Evolutionary conservation across 345 rosid genomes (phyloP).

Genomic region (Xanthoceras sorbifolium): DNA sequence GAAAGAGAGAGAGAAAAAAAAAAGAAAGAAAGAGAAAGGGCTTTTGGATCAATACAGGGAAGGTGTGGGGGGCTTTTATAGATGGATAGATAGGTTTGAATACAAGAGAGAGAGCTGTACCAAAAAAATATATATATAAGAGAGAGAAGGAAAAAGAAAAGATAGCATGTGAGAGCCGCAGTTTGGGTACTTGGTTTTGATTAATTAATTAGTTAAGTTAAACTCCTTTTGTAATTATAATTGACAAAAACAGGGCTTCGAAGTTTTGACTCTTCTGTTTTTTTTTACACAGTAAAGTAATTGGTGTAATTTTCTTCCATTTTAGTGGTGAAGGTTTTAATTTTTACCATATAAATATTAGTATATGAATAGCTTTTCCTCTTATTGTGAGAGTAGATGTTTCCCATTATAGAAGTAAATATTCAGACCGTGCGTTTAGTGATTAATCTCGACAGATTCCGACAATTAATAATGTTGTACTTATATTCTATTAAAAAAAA

Average conservation of each 20-base stretch:
- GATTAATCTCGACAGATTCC: too few relatives aligned
- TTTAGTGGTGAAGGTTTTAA: too few relatives aligned
- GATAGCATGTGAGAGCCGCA: conserved; percentile 44
- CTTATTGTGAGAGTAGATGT: too few relatives aligned
- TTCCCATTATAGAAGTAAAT: too few relatives aligned
- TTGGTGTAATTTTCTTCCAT: too few relatives aligned
- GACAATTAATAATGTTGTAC: too few relatives aligned
- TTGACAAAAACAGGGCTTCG: conserved; percentile 24
- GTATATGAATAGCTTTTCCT: too few relatives aligned
- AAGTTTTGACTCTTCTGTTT: conserved; percentile 53
- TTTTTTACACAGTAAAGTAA: too few relatives aligned
- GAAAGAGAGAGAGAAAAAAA: conserved; percentile 33
- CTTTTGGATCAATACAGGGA: conserved; percentile 45
- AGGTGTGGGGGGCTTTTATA: conserved; percentile 38
- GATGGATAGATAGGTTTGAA: conserved; percentile 28
- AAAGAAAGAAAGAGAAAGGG: conserved; percentile 34
- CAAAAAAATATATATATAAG: too few relatives aligned
- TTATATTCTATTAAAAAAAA: too few relatives aligned
- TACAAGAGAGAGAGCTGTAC: conserved; percentile 17
- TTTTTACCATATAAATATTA: too few relatives aligned
- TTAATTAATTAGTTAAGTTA: conserved; percentile 12
- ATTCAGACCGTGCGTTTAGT: too few relatives aligned
- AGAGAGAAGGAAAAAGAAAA: conserved; percentile 1
- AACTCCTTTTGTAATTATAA: conserved; percentile 29
- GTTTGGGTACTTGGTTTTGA: conserved; percentile 26